Percentiles rank a stretch among this genome's conserved stretches.
phyloP scores from a whole-genome alignment of 163 green algal species.

The Volvox carteri region DNA sequence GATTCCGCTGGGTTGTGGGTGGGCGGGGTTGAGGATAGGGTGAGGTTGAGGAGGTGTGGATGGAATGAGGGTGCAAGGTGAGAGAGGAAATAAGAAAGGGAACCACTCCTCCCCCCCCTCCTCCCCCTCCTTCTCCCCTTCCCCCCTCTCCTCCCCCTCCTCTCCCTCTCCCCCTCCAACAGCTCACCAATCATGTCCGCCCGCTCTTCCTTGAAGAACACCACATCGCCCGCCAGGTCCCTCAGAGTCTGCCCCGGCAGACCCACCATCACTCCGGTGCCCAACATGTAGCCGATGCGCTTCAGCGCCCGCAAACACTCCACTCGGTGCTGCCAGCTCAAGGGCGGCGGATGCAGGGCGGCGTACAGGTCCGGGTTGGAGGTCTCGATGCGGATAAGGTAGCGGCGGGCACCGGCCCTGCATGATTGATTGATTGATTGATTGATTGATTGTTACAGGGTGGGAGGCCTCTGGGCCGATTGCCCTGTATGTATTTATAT shows the following conservation, averaged over 20 bases:
- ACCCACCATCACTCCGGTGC: conserved; percentile 82
- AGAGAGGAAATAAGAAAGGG: background rate
- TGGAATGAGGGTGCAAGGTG: background rate
- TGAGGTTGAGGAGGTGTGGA: background rate
- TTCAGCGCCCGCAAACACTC: conserved; percentile 69
- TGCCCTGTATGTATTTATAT: too few relatives aligned
- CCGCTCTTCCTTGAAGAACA: conserved; percentile 75
- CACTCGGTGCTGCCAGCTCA: conserved; percentile 71
- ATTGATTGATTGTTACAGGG: too few relatives aligned
- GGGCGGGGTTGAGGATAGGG: background rate
- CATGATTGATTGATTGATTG: too few relatives aligned
- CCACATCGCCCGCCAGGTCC: conserved; percentile 77
- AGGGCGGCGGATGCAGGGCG: conserved; percentile 70
- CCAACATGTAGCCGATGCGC: conserved; percentile 65
- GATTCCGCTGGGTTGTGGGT: background rate
- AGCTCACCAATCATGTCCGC: conserved; percentile 79
- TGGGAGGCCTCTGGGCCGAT: too few relatives aligned
- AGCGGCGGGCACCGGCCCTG: conserved; percentile 69
- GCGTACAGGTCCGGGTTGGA: conserved; percentile 80
- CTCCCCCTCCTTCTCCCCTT: background rate
- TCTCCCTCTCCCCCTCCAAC: background rate
- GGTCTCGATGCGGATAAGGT: conserved; percentile 82
- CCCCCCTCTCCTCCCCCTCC: background rate
- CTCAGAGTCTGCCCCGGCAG: conserved; percentile 78
- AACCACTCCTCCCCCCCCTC: background rate